Conservation (phyloP, 1,284 basidiomycete species). For the Cerioporus squamosus region DNA sequence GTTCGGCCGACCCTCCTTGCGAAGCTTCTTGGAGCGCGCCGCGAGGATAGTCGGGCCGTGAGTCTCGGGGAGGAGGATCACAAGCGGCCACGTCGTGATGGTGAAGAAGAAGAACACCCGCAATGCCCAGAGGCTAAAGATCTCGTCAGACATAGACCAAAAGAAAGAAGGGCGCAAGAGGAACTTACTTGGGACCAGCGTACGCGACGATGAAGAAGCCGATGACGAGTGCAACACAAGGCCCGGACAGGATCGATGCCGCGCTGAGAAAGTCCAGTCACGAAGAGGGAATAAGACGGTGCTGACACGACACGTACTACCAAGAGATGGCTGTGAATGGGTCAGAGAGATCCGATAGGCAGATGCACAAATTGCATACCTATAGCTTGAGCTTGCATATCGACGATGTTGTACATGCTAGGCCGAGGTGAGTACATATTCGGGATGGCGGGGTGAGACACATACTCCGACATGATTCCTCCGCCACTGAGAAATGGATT, state of each 20-base stretch:
- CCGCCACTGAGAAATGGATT: not conserved
- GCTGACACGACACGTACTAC: slow-evolving; percentile 3
- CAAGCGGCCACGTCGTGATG: slow-evolving; percentile 27
- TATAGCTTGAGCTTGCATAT: slow-evolving; percentile 13
- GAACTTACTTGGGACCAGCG: slow-evolving; percentile 20
- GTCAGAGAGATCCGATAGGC: not conserved
- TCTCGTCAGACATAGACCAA: too few relatives aligned
- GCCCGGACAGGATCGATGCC: slow-evolving; percentile 27
- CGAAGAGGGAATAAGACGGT: not conserved
- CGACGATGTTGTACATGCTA: slow-evolving; percentile 13
- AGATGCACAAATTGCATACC: not conserved
- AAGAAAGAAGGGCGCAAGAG: too few relatives aligned
- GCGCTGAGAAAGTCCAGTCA: slow-evolving; percentile 2
- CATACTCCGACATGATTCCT: slow-evolving; percentile 15
- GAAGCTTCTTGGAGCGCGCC: slow-evolving; percentile 22
- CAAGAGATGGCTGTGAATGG: slow-evolving; percentile 2
- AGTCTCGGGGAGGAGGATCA: slow-evolving; percentile 32
- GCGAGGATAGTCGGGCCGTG: slow-evolving; percentile 31
- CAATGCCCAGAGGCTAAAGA: slow-evolving; percentile 31
- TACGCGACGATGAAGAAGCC: slow-evolving; percentile 33
- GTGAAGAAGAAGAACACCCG: slow-evolving; percentile 29
- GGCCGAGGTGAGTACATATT: not conserved
- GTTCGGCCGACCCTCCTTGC: slow-evolving; percentile 23
- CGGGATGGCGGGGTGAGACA: not conserved
- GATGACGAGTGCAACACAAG: slow-evolving; percentile 28